Base-by-base conservation (phyloP, 305 asterid genomes). In the Stenogyne calaminthoides region DNA sequence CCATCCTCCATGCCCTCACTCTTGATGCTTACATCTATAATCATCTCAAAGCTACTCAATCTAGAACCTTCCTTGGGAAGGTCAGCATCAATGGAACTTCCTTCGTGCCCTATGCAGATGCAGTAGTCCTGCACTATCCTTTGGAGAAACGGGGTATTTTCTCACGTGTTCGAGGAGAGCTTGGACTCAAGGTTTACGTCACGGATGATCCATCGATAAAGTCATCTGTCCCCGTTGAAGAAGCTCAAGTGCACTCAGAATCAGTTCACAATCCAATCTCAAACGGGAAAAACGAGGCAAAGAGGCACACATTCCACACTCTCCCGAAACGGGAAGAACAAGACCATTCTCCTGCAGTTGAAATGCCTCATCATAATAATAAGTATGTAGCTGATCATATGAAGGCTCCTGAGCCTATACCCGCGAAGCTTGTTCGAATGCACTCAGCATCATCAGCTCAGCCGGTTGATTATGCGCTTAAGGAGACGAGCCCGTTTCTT, bases 401-500 rank as follows among this genome's bases (percentile, higher is more conserved):
- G 95, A 85, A 87, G 82, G 92, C 82, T 76, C 81, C 88, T 1
- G 92, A 88, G 56, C 89, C 85, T 1, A 70, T 78, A 49, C 94
- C 94, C 40, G 83, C 88, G 10, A 85, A 82, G 82, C 88, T 90
- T 32, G 89, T 90, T n/a, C 88, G 78, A 6, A 82, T 88, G 91
- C 81, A 84, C 80, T 90, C 96, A 5, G 79, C 74, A 16, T 61
- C 92, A 6, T 87, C 91, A 34, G 74, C 88, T 15, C 96, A 90
- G 57, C 92, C 92, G 1, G 87, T 80, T 29, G 97, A 90, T 68
- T 88, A 73, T 67, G 88, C 95, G 0, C 88, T 87, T 4, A 90
- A 90, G 77, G 97, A 88, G 76, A 90, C 95, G 8, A 88, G 97
- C 60, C 97, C 95, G 3, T 88, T 82, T 66, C 92, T 90, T 42